Percentiles rank a stretch among this genome's conserved stretches.
Conservation (phyloP, 2,329 filamentous ascomycete genomes). For the Penicillium sp. region DNA sequence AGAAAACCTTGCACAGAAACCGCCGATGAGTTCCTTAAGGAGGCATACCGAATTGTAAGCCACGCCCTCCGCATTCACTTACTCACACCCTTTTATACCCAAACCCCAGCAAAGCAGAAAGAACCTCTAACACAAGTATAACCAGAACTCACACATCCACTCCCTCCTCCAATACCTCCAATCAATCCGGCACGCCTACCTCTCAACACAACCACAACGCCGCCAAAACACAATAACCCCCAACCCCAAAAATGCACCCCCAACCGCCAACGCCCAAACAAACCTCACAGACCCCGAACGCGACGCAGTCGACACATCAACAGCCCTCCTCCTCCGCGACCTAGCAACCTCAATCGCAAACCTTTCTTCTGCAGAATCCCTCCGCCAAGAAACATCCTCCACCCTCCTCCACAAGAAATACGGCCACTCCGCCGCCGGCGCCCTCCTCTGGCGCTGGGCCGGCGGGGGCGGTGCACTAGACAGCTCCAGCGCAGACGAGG, state of each 20-base stretch:
- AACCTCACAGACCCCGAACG: conserved; percentile 75
- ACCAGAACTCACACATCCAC: conserved; percentile 77
- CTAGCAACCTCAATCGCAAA: conserved; percentile 77
- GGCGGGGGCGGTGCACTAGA: conserved; percentile 48
- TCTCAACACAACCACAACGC: conserved; percentile 66
- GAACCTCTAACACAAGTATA: neutral
- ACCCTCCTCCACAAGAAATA: conserved; percentile 73
- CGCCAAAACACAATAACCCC: conserved; percentile 25
- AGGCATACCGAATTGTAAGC: conserved; percentile 83
- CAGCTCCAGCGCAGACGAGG: conserved; percentile 38
- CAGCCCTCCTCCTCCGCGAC: conserved; percentile 79
- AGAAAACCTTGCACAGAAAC: conserved; percentile 28
- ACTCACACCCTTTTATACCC: neutral
- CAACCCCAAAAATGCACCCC: conserved; percentile 28
- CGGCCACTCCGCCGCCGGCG: conserved; percentile 47
- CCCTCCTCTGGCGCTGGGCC: conserved; percentile 55
- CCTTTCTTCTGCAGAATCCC: conserved; percentile 76
- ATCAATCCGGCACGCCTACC: conserved; percentile 83
- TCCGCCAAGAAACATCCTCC: conserved; percentile 72
- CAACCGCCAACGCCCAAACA: conserved; percentile 45
- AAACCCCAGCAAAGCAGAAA: neutral
- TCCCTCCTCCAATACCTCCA: conserved; percentile 77
- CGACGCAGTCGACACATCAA: conserved; percentile 82
- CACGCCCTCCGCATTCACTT: conserved; percentile 5
- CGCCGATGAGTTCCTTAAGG: conserved; percentile 85